A percentile compares a stretch with the other conserved stretches of the same genome.
phyloP scores from a whole-genome alignment of 257 asterid genomes.

The Euphrasia confusa region DNA sequence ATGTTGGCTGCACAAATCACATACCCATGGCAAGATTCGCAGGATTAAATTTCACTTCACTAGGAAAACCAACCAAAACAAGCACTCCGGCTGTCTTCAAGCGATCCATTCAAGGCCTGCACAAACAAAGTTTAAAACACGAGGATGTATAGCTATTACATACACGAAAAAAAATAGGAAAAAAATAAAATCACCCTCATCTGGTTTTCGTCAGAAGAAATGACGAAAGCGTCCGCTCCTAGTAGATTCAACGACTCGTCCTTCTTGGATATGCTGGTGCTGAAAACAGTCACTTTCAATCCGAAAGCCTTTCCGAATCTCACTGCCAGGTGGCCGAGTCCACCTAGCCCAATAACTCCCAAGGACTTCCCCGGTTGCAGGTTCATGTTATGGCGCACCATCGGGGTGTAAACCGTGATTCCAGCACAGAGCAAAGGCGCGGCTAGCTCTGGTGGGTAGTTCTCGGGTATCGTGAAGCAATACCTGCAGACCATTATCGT shows the following conservation, averaged over 20 bases:
- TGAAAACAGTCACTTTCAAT: conserved; percentile 76
- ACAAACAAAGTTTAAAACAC: conserved; percentile 11
- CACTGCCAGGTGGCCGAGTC: conserved; percentile 94
- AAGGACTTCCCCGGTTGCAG: conserved; percentile 70
- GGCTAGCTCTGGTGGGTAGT: conserved; percentile 61
- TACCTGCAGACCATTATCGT: conserved; percentile 40
- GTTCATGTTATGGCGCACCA: conserved; percentile 77
- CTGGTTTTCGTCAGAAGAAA: conserved; percentile 73
- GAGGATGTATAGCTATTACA: neutral
- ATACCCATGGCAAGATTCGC: conserved; percentile 48
- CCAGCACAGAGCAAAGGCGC: conserved; percentile 98
- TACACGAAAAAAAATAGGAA: neutral
- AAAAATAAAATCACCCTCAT: conserved; percentile 50
- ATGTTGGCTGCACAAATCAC: neutral
- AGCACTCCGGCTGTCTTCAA: conserved; percentile 74
- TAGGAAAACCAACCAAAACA: conserved; percentile 73
- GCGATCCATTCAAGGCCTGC: conserved; percentile 56
- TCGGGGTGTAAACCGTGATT: conserved; percentile 83
- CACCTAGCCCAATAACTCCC: conserved; percentile 92
- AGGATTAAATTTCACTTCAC: conserved; percentile 63
- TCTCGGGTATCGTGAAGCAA: conserved; percentile 68
- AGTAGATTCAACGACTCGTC: conserved; percentile 67
- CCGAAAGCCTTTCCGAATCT: conserved; percentile 96
- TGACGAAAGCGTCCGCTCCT: conserved; percentile 75
- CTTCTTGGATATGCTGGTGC: conserved; percentile 74